These are phyloP conservation scores for Hawksworthiomyces lignivorus DNA, from an alignment of 2,329 filamentous ascomycete genomes.

Conservation along the genomic window DNA sequence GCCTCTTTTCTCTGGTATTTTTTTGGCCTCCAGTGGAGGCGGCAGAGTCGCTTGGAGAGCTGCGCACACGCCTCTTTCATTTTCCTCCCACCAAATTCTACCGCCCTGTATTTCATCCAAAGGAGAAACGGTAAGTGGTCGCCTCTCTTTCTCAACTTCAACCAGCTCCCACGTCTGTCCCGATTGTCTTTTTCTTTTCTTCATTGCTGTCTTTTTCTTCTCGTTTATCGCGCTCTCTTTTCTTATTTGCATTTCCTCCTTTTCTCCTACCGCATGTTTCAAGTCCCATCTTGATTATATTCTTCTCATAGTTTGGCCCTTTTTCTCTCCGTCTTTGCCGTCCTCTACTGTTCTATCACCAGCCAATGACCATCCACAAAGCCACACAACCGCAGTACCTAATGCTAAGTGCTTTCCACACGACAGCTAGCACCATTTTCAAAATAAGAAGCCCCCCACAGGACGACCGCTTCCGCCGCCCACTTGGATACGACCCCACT, in stretches of 20 bases:
- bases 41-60: no score
- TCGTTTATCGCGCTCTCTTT: background rate
- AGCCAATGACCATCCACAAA: conserved; percentile 5
- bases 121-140: no score
- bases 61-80: no score
- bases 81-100: background rate
- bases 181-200: background rate
- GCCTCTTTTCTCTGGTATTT: no score
- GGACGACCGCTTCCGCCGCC: conserved; percentile 7
- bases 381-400: conserved; percentile 9
- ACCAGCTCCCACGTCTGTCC: no score
- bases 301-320: no score
- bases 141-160: no score
- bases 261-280: conserved; percentile 1
- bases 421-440: conserved; percentile 6
- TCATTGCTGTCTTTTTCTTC: background rate
- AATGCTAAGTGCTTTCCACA: no score
- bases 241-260: background rate
- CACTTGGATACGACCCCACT: conserved; percentile 4
- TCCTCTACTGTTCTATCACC: conserved; percentile 3
- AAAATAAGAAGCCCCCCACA: conserved; percentile 3
- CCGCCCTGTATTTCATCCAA: background rate
- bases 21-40: no score
- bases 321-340: background rate
- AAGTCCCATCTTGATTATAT: no score